Percentiles rank a stretch among this genome's conserved stretches.
phyloP scores from a whole-genome alignment of 371 early-diverging fungal genomes.

The Lichtheimia ramosa region DNA sequence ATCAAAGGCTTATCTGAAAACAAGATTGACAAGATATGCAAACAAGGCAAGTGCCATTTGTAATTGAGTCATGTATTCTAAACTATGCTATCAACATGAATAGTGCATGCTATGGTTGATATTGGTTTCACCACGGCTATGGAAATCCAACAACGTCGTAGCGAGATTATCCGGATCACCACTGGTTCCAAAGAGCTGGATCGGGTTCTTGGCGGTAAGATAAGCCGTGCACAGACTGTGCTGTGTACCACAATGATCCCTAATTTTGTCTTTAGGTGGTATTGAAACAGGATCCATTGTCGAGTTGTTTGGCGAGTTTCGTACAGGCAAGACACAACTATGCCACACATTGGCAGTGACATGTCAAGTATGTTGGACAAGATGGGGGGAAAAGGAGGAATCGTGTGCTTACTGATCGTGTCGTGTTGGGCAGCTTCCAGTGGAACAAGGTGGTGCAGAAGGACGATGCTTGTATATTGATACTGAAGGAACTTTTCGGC shows the following conservation, averaged over 20 bases:
- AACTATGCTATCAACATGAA: neutral
- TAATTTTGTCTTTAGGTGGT: conserved; percentile 61
- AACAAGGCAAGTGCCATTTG: conserved; percentile 68
- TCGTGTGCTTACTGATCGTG: no score
- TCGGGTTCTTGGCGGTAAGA: conserved; percentile 75
- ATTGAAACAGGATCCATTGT: conserved; percentile 99
- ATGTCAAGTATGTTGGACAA: conserved; percentile 71
- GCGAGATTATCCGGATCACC: conserved; percentile 86
- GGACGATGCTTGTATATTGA: conserved; percentile 99
- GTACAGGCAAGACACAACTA: conserved; percentile 99
- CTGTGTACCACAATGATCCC: no score
- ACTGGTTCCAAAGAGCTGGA: conserved; percentile 98
- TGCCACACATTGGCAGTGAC: conserved; percentile 99
- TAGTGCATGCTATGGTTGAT: conserved; percentile 90
- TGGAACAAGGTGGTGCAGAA: conserved; percentile 89
- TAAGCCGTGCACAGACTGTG: neutral
- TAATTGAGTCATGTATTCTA: no score
- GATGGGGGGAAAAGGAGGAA: no score
- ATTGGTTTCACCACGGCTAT: conserved; percentile 98
- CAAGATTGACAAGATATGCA: conserved; percentile 96
- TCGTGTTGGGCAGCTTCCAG: conserved; percentile 65
- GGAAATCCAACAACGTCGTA: conserved; percentile 88
- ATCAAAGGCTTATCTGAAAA: conserved; percentile 99
- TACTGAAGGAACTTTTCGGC: conserved; percentile 99
- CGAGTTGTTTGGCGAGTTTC: conserved; percentile 99